Evolutionary conservation across 257 asterid genomes (phyloP).

Genomic region (Solanum sitiens): DNA sequence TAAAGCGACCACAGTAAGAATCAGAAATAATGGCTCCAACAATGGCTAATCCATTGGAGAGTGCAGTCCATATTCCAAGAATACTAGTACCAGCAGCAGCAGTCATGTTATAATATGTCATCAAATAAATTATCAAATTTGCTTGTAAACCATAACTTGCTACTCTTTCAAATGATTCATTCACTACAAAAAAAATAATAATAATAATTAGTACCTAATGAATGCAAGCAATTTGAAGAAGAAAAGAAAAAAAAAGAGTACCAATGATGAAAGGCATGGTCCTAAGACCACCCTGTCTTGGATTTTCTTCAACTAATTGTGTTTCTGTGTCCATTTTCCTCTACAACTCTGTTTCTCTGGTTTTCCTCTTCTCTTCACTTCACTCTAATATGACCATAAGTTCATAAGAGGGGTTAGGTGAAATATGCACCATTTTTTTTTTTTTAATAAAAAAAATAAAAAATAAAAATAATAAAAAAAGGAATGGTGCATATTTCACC

Average conservation of each 20-base stretch:
- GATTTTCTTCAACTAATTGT: background rate
- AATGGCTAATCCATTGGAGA: slow-evolving; percentile 9
- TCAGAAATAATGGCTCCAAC: slow-evolving; percentile 7
- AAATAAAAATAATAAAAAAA: too few species aligned
- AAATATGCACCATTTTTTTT: background rate
- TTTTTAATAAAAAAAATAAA: too few species aligned
- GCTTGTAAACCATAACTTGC: slow-evolving; percentile 7
- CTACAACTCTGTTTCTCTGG: background rate
- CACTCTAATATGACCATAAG: background rate
- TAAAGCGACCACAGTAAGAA: slow-evolving; percentile 10
- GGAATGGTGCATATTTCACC: too few species aligned
- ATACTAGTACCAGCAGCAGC: slow-evolving; percentile 3
- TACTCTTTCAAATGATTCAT: slow-evolving; percentile 9
- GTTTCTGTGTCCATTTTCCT: background rate
- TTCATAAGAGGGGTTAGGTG: background rate
- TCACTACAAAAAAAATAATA: background rate
- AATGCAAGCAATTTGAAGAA: background rate
- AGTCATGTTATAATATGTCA: background rate
- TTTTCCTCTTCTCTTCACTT: background rate
- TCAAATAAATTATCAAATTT: slow-evolving; percentile 12
- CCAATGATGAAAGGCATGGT: slow-evolving; percentile 14
- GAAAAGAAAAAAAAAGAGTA: background rate
- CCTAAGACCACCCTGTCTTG: slow-evolving; percentile 8
- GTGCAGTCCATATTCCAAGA: slow-evolving; percentile 5
- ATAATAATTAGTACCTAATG: background rate